Percentiles rank a stretch among this genome's conserved stretches.
These are phyloP conservation scores for Citrus maxima DNA, from an alignment of 345 rosid genomes.

Conservation along the genomic window DNA sequence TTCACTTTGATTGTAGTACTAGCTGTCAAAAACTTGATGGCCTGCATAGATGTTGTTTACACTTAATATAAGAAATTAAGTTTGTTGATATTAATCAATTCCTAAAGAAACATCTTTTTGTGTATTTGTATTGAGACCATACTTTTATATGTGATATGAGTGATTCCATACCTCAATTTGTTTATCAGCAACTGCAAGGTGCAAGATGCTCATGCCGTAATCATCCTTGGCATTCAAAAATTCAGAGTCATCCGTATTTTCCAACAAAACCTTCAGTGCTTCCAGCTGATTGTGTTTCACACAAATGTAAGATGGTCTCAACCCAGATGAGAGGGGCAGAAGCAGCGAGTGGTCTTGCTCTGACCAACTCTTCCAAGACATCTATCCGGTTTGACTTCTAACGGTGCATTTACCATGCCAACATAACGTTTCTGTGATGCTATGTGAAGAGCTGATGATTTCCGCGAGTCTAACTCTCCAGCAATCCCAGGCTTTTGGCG, in stretches of 20 bases:
- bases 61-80: too few species aligned
- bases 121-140: background rate
- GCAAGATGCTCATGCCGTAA: background rate
- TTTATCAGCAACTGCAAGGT: constrained; percentile 18
- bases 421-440: constrained; percentile 9
- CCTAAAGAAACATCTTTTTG: background rate
- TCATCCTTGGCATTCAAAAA: too few species aligned
- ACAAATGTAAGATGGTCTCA: constrained; percentile 20
- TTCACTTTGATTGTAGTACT: background rate
- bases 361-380: background rate
- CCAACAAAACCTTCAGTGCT: background rate
- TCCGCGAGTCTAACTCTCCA: too few species aligned
- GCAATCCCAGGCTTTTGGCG: background rate
- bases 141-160: background rate
- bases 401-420: constrained; percentile 10
- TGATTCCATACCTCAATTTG: constrained; percentile 24
- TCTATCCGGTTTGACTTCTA: background rate
- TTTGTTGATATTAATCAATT: background rate
- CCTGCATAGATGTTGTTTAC: constrained; percentile 11
- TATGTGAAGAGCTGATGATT: too few species aligned
- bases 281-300: background rate
- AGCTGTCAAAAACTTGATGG: constrained; percentile 10
- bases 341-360: background rate
- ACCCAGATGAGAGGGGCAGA: background rate
- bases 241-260: too few species aligned